Conservation (phyloP, 2,329 filamentous ascomycete species). For the Sporothrix pallida region DNA sequence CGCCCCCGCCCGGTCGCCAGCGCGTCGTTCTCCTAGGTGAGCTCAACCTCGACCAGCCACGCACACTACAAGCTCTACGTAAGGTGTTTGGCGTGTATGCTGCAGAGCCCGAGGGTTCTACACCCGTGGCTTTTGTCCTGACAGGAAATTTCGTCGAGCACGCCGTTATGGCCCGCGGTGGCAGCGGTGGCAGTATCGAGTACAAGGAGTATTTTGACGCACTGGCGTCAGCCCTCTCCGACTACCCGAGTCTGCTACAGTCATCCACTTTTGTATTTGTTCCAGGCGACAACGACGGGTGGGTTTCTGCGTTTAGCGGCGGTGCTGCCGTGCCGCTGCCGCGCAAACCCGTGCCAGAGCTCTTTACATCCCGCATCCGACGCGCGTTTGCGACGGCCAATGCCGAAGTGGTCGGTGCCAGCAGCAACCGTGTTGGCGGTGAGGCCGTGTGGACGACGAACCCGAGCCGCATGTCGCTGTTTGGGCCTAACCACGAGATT, state of each 20-base stretch:
- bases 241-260: conserved; percentile 81
- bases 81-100: conserved; percentile 80
- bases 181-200: conserved; percentile 82
- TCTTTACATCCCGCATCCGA: conserved; percentile 88
- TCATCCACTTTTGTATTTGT: conserved; percentile 88
- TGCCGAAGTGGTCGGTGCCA: conserved; percentile 58
- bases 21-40: conserved; percentile 81
- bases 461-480: conserved; percentile 79
- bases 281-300: conserved; percentile 96
- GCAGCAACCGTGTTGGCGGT: conserved; percentile 51
- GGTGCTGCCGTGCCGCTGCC: conserved; percentile 75
- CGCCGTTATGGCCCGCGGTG: conserved; percentile 69
- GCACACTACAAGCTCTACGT: conserved; percentile 78
- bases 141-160: conserved; percentile 81
- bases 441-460: conserved; percentile 89
- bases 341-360: conserved; percentile 74
- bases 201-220: conserved; percentile 97
- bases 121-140: conserved; percentile 80
- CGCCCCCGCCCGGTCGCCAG: conserved; percentile 49
- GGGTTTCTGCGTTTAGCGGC: conserved; percentile 83
- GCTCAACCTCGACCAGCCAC: conserved; percentile 82
- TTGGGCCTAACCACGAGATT: conserved; percentile 86
- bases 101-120: conserved; percentile 64
- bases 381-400: conserved; percentile 81
- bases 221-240: conserved; percentile 78